Evolutionary conservation across 495 filamentous ascomycete genomes (phyloP), one percentile per base, ranked within the genome.

Genomic region (Daldinia decipiens): DNA sequence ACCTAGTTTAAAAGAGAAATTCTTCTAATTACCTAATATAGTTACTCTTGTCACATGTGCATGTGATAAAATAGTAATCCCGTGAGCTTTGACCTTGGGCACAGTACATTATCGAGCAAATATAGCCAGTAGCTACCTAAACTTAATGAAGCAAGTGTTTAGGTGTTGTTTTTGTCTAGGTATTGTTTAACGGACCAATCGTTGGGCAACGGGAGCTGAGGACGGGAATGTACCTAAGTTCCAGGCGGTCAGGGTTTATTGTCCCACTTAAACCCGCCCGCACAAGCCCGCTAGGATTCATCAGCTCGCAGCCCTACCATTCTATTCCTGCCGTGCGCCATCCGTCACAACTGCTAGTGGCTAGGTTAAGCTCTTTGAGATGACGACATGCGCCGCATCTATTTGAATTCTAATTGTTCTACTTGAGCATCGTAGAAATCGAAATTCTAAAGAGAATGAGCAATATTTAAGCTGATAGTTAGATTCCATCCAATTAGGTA

Each of bases 241-340:
- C 56, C 60, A 55, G 55, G 27, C 51, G 53, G 31, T 36, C 58
- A 67, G 43, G 68, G 68, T 29, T 39, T 15, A 5, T 12, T 36
- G 59, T n/a, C 31, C 69, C 64, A 68, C 69, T 68, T 68, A 62
- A 38, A 59, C 69, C 68, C 69, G 63, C 29, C 21, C 45, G 40
- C 62, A 36, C 17, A 39, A 54, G n/a, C 32, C 68, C 59, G 54
- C 31, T 63, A 63, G 59, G 62, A 62, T 62, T 62, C 53, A 59
- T 67, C 62, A 71, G 68, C 68, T 62, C 34, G 43, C 43, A 65
- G 68, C 68, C 68, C 54, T 71, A 66, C 21, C 21, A 1, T 40
- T 65, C 40, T 62, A 58, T 57, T 62, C 34, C 47, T 67, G n/a
- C 59, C 57, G n/a, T 56, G 1, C 7, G 27, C 53, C 52, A 19